Percentiles rank a stretch among this genome's conserved stretches.
phyloP scores from a whole-genome alignment of 306 rosid species.

The Lathyrus tuberosus region DNA sequence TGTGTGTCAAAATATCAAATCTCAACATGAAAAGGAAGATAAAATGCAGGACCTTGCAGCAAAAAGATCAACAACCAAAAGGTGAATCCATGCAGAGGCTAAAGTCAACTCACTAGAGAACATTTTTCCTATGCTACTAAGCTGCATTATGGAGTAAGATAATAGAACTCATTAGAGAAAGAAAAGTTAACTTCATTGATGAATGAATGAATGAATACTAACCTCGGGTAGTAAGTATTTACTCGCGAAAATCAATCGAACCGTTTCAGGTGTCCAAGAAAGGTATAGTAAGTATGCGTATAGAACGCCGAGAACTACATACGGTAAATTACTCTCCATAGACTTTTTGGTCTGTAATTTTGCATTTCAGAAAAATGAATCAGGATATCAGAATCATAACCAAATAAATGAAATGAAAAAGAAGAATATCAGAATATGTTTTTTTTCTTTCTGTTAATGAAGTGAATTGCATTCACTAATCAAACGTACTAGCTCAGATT shows the following conservation, averaged over 20 bases:
- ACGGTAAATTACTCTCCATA: constrained; percentile 74
- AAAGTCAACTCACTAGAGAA: constrained; percentile 87
- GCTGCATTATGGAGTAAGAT: constrained; percentile 51
- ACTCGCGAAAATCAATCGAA: constrained; percentile 70
- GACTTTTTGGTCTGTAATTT: constrained; percentile 74
- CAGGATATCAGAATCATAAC: constrained; percentile 12
- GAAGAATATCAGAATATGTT: neutral
- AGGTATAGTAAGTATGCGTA: constrained; percentile 83
- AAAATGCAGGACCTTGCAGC: constrained; percentile 77
- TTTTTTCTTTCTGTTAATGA: no score
- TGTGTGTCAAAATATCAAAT: neutral
- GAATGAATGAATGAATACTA: constrained; percentile 45
- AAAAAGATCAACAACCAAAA: constrained; percentile 85
- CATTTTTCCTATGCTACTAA: constrained; percentile 79
- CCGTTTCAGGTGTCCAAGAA: constrained; percentile 92
- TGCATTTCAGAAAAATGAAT: constrained; percentile 35
- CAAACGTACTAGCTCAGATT: constrained; percentile 68
- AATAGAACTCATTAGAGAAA: constrained; percentile 26
- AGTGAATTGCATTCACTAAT: neutral
- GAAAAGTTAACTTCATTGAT: constrained; percentile 26
- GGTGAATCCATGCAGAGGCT: constrained; percentile 98
- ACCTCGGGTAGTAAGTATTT: constrained; percentile 96
- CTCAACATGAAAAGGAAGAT: constrained; percentile 2
- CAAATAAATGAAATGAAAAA: neutral
- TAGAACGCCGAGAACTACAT: constrained; percentile 70